Evolutionary conservation across 1,139 yeast species (phyloP), one percentile per base, ranked within the genome.

Genomic region (Saccharomyces pastorianus): DNA sequence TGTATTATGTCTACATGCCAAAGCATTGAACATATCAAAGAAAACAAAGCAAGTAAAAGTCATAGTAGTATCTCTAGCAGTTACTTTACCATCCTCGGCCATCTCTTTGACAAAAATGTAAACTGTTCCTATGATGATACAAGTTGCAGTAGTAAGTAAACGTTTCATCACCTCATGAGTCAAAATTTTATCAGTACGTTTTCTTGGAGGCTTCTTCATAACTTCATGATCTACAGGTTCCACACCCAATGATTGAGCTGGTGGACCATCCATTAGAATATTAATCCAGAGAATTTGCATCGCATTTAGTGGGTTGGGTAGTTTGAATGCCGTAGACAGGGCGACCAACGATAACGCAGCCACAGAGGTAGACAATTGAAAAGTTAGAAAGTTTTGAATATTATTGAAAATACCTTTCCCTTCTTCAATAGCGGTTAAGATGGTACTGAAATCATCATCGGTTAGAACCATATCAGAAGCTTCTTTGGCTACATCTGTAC

Each of bases 231-330:
- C 98, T 26, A 91, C 98, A 1, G 97, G 96, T 72, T 93, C 99
- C 32, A 93, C 98, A 53, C 99, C 98, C 51, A 93, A 77, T 0
- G 96, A 88, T 72, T 93, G 99, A 0, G 99, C 99, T 3, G 99
- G 99, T 7, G 99, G 99, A 0, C 99, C 99, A 73, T 93, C 99
- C 99, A 93, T 93, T 59, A 93, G 78, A 56, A 93, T 93, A 69
- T 93, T 91, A 68, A 93, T 93, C 97, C 98, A 93, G 64, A 93
- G 76, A 62, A 93, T 93, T 74, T 93, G 98, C 98, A 93, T 93
- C 25, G 99, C 97, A 69, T 93, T 93, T 62, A 93, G 78, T n/a
- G 99, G 99, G 64, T 90, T 91, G 52, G 96, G 96, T 56, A 91
- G 76, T 48, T 90, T 88, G 66, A 90, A 83, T 55, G 90, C 74